Conservation (phyloP, 1,284 basidiomycete species). For the Hemileia vastatrix region DNA sequence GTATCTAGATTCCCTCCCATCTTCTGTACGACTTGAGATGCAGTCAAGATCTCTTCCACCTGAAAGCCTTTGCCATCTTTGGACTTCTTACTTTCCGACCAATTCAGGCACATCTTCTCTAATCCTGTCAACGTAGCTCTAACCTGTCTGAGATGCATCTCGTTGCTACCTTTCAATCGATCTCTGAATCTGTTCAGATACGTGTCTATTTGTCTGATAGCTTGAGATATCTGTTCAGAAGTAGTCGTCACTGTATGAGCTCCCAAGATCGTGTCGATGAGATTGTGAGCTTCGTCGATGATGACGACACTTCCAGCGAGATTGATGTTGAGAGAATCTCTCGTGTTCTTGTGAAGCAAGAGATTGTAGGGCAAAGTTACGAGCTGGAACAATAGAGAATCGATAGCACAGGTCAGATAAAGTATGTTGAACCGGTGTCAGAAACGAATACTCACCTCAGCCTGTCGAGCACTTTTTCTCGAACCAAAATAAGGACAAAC, state of each 20-base stretch:
- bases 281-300: conserved; percentile 88
- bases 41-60: conserved; percentile 60
- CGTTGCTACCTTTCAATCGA: conserved; percentile 63
- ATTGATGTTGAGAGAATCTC: conserved; percentile 81
- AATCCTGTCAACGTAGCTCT: conserved; percentile 62
- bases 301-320: conserved; percentile 68
- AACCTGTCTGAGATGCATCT: conserved; percentile 69
- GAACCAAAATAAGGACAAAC: conserved; percentile 92
- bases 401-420: not conserved
- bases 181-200: conserved; percentile 72
- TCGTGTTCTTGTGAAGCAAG: conserved; percentile 62
- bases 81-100: conserved; percentile 47
- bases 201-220: conserved; percentile 64
- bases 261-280: conserved; percentile 65
- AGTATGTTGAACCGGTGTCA: not conserved
- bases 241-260: conserved; percentile 68
- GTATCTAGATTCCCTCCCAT: conserved; percentile 63
- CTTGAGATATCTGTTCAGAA: conserved; percentile 54
- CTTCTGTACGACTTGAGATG: conserved; percentile 54
- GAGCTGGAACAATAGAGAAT: conserved; percentile 51
- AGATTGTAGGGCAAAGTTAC: conserved; percentile 90
- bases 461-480: conserved; percentile 72
- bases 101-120: conserved; percentile 51
- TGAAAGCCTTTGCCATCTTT: conserved; percentile 41
- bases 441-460: conserved; percentile 56